Percentiles rank a stretch among this genome's conserved stretches.
phyloP scores from a whole-genome alignment of 257 asterid species.

The Solanum commersonii region DNA sequence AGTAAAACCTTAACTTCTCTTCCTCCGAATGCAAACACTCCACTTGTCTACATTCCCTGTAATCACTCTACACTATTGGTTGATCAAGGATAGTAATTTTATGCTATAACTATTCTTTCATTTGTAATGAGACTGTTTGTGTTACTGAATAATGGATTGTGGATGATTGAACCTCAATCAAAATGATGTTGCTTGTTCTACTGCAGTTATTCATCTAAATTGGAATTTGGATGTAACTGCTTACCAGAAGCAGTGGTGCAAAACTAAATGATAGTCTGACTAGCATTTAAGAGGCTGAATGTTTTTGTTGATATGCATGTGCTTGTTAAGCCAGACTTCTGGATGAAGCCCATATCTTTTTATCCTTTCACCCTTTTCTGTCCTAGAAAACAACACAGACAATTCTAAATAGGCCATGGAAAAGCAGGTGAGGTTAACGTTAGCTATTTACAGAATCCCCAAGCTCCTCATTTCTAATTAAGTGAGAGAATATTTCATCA shows the following conservation, averaged over 20 bases:
- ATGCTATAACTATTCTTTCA: neutral
- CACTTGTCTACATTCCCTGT: neutral
- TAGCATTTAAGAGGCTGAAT: too few relatives aligned
- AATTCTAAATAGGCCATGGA: neutral
- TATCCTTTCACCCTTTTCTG: neutral
- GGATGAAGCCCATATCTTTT: neutral
- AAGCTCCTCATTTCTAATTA: neutral
- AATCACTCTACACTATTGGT: neutral
- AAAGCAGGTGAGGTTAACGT: neutral
- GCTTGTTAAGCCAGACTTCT: neutral
- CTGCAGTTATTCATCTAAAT: neutral
- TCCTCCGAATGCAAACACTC: neutral
- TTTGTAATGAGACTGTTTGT: neutral
- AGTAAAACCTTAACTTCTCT: slow-evolving; percentile 14
- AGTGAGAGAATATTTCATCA: neutral
- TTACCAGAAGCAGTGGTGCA: neutral
- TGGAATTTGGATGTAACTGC: neutral
- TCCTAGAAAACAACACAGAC: neutral
- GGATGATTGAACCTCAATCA: neutral
- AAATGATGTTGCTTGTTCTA: neutral
- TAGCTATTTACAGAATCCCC: neutral
- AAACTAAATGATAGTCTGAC: neutral
- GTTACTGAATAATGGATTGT: neutral
- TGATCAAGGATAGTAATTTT: neutral
- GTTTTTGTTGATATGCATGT: neutral